Base-by-base conservation (phyloP, 1,284 basidiomycete genomes). In the Pseudozyma tsukubaensis region DNA sequence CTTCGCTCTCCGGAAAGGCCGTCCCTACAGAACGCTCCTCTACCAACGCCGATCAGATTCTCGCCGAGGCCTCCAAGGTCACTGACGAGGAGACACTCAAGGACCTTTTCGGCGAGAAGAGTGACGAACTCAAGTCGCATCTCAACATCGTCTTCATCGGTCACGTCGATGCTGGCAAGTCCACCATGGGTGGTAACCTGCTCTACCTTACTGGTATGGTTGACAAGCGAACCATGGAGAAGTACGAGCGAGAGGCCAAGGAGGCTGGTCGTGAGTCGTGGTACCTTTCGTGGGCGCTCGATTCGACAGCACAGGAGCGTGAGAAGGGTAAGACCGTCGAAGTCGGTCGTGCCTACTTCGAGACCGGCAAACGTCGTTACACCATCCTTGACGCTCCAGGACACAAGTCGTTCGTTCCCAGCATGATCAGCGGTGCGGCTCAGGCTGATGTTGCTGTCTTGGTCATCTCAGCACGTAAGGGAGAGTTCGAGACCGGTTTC, bases 261-360 rank as follows among this genome's bases (percentile, higher is more conserved):
- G 83, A 84, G 29, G 78, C 79, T 16, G 83, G 83, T 21, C 71
- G 82, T 48, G 83, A 83, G 65, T 81, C 77, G 40, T 84, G 82
- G 82, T 83, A 84, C 66, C 73, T 83, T 35, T 80, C 79, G 29
- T 84, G 83, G 83, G 83, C 82, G 44, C 76, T 84, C 42, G 83
- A 84, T 69, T 83, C 82, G 52, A 83, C 82, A 42, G 72, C 73
- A 35, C 82, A 83, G 67, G 83, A 84, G 68, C 77, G 83, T 42
- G 82, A 79, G 52, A 83, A 83, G 73, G 83, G 82, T 49, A 84
- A 83, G 77, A 84, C 83, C 16, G 82, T 84, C 61, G 83, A 84
- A 62, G 82, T 84, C 6, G 83, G 82, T 16, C 73, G 82, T 39
- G 82, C 82, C 10, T 83, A 80, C 77, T 84, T 84, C 50, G 83